These are phyloP conservation scores for Saccharomycopsis hybrid DNA, from an alignment of 1,139 yeast genomes.

Conservation along the genomic window DNA sequence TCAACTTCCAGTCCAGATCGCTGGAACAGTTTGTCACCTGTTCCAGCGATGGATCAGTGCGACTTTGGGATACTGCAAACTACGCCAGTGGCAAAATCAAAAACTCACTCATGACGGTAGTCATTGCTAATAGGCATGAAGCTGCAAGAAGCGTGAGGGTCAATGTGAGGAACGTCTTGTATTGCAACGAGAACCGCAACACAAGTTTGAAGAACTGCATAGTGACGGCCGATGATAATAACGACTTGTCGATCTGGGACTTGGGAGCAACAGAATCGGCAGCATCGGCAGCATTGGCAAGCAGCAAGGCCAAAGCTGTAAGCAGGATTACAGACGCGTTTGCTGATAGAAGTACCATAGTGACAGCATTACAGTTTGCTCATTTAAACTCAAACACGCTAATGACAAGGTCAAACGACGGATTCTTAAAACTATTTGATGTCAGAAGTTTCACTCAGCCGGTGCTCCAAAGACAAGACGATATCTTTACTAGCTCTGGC, in stretches of 20 bases:
- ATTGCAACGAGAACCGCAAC: neutral
- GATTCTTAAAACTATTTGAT: neutral
- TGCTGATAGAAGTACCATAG: too few relatives aligned
- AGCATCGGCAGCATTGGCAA: too few relatives aligned
- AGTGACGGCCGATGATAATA: neutral
- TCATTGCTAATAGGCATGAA: neutral
- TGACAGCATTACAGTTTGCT: too few relatives aligned
- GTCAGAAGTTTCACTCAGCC: neutral
- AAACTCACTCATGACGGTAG: neutral
- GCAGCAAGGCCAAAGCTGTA: too few relatives aligned
- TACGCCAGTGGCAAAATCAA: slow-evolving; percentile 4
- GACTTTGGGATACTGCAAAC: slow-evolving; percentile 8
- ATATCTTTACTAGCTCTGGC: too few relatives aligned
- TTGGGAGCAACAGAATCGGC: too few relatives aligned
- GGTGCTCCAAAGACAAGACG: neutral
- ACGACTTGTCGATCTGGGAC: neutral
- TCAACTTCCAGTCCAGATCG: neutral
- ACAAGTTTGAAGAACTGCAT: neutral
- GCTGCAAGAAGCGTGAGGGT: neutral
- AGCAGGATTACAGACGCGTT: too few relatives aligned
- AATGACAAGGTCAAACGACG: neutral
- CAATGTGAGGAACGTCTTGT: neutral
- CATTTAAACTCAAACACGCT: too few relatives aligned
- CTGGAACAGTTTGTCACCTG: slow-evolving; percentile 9
- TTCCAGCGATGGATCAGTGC: slow-evolving; percentile 5